Conservation (phyloP, 345 rosid genomes). For the Populus alba region DNA sequence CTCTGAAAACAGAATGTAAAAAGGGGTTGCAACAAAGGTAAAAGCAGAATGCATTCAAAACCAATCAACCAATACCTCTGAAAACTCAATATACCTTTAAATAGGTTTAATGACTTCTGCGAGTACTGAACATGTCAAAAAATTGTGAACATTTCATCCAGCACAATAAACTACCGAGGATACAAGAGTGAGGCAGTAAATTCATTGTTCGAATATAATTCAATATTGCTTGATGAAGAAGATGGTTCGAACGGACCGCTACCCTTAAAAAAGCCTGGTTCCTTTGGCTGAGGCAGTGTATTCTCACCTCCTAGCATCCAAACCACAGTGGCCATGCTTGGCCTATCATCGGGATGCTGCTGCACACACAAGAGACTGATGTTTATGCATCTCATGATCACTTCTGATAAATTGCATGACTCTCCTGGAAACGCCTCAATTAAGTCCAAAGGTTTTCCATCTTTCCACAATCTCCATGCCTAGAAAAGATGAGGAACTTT, state of each 20-base stretch:
- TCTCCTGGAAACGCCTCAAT: neutral
- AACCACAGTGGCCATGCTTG: neutral
- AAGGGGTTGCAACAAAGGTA: no score
- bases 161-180: neutral
- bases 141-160: no score
- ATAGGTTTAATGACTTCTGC: no score
- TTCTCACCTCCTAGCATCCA: constrained; percentile 3
- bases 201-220: neutral
- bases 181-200: neutral
- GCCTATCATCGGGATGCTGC: neutral
- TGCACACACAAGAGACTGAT: neutral
- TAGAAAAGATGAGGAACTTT: neutral
- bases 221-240: neutral
- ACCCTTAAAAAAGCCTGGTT: neutral
- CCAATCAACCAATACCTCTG: no score
- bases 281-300: neutral
- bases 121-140: no score
- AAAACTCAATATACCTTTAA: no score
- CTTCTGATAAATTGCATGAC: neutral
- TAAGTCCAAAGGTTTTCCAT: neutral
- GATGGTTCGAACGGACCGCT: no score
- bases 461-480: neutral
- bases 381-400: neutral
- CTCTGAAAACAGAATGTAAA: no score
- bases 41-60: no score